These are phyloP conservation scores for Allantophomopsis cytisporea DNA, from an alignment of 2,329 filamentous ascomycete species.

Conservation along the genomic window DNA sequence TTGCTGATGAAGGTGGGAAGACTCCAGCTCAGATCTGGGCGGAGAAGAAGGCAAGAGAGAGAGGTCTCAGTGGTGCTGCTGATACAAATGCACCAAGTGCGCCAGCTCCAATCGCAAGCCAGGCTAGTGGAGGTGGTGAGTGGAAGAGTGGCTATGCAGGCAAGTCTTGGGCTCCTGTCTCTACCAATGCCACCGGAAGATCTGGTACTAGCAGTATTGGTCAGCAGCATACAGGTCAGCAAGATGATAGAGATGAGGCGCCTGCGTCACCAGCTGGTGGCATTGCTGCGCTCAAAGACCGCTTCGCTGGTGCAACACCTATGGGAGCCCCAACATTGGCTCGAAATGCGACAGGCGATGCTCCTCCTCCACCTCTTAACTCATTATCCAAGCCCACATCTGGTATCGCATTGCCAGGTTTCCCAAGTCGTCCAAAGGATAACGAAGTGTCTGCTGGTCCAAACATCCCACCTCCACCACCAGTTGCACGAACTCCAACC, in stretches of 20 bases:
- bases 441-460: conserved; percentile 38
- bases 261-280: conserved; percentile 46
- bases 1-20: conserved; percentile 89
- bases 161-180: conserved; percentile 80
- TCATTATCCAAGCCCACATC: conserved; percentile 48
- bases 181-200: conserved; percentile 58
- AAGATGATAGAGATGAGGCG: conserved; percentile 29
- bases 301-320: conserved; percentile 65
- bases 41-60: conserved; percentile 83
- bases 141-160: conserved; percentile 90
- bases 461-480: conserved; percentile 26
- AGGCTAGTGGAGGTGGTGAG: conserved; percentile 58
- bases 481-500: conserved; percentile 19
- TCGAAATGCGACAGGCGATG: conserved; percentile 14
- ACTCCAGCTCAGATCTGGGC: conserved; percentile 96
- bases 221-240: conserved; percentile 50
- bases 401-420: conserved; percentile 66
- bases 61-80: conserved; percentile 38
- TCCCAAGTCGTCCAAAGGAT: conserved; percentile 45
- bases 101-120: conserved; percentile 44
- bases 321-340: conserved; percentile 38
- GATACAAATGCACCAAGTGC: conserved; percentile 26
- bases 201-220: conserved; percentile 33
- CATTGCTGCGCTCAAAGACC: conserved; percentile 64
- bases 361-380: conserved; percentile 21